Evolutionary conservation across 495 filamentous ascomycete species (phyloP), one percentile per base, ranked within the genome.

Genomic region (Penicillium cosmopolitanum): DNA sequence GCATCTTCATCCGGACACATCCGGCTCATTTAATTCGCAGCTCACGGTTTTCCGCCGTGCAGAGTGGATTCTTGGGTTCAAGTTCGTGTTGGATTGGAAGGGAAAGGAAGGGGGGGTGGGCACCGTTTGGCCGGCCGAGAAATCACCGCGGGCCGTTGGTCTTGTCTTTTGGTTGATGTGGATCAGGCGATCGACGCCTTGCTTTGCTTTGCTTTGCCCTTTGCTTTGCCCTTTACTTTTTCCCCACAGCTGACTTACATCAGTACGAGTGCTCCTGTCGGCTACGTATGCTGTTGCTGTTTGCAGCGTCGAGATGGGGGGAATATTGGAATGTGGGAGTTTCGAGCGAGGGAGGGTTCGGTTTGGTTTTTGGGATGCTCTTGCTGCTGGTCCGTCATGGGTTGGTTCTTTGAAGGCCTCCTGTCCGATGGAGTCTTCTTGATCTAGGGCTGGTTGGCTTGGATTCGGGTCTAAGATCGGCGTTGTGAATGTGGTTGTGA

Each of bases 61-160:
- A 5, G 4, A 38, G 35, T 38, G 35, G 35, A 38, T 28, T 28
- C 25, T 28, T 28, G 25, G 35, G 35, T 38, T 21, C 21, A 21
- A 21, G 21, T 21, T n/a, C 15, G 35, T n/a, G 10, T n/a, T 38
- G 35, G 40, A 15, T 43, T 43, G 40, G 35, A 38, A 21, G 21
- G 21, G 21, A 21, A 21, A n/a, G n/a, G n/a, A n/a, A n/a, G n/a
- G 21, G 35, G 35, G 35, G 35, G 25, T 28, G 28, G 28, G 28
- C 28, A 31, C 28, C 31, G 46, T 64, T 64, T 57, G 64, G 61
- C 61, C 64, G 64, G 47, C 64, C 64, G 64, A 64, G 64, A 58
- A 61, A 56, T 60, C 51, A 31, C 64, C 64, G 64, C 52, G 33
- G 51, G 18, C 25, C 16, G 16, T 36, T 31, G 28, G 28, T 1